phyloP scores from a whole-genome alignment of 495 filamentous ascomycete genomes.

The Corynascus novoguineensis region DNA sequence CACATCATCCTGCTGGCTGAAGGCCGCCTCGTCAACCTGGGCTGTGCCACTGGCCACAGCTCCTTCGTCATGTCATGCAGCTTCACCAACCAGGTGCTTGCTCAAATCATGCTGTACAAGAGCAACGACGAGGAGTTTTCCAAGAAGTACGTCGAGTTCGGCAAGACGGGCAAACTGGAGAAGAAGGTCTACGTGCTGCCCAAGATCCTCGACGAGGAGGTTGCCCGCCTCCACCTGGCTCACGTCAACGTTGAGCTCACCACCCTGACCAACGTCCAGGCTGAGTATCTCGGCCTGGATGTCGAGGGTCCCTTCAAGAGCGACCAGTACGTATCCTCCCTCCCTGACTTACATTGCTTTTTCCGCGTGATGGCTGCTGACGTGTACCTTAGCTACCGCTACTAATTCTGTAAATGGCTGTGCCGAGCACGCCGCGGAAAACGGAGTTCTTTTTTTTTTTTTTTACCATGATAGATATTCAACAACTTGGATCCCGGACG shows the following conservation, averaged over 20 bases:
- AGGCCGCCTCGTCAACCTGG: conserved; percentile 97
- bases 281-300: conserved; percentile 85
- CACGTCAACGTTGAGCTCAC: conserved; percentile 95
- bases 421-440: conserved; percentile 13
- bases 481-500: conserved; percentile 24
- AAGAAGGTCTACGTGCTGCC: conserved; percentile 94
- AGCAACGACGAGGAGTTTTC: conserved; percentile 78
- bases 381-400: conserved; percentile 48
- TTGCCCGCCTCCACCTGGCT: conserved; percentile 83
- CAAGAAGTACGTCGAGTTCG: conserved; percentile 93
- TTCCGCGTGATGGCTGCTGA: conserved; percentile 27
- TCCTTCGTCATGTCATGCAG: conserved; percentile 99
- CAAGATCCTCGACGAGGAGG: conserved; percentile 98
- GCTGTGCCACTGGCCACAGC: conserved; percentile 97
- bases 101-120: conserved; percentile 98
- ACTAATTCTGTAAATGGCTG: conserved; percentile 36
- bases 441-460: conserved; percentile 4
- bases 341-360: background rate
- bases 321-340: conserved; percentile 54
- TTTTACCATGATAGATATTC: conserved; percentile 28
- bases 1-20: conserved; percentile 98
- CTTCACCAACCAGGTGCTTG: conserved; percentile 99
- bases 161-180: conserved; percentile 77
- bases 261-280: conserved; percentile 75
- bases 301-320: conserved; percentile 90